Conservation (phyloP, 345 rosid species). For the Rhodomyrtus tomentosa region DNA sequence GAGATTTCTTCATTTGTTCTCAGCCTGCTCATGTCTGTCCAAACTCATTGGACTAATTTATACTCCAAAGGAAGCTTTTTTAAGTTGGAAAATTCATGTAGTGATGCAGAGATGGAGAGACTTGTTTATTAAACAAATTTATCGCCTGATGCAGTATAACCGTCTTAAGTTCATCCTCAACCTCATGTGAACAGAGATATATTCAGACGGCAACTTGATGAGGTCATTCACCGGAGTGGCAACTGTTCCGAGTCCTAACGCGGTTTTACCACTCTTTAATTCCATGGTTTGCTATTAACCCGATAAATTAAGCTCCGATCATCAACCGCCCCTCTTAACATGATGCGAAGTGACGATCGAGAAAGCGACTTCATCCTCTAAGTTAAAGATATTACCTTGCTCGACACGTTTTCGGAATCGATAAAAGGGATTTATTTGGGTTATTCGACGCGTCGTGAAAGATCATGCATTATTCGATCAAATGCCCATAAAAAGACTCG, state of each 20-base stretch:
- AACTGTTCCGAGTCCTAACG: neutral
- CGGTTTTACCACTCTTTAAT: neutral
- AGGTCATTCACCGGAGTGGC: neutral
- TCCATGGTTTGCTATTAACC: neutral
- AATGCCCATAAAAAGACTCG: neutral
- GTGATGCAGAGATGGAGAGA: conserved; percentile 19
- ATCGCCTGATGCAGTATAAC: neutral
- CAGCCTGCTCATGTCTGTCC: neutral
- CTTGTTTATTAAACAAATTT: neutral
- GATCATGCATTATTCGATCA: neutral
- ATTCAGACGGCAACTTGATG: neutral
- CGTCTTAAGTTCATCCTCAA: neutral
- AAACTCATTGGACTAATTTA: neutral
- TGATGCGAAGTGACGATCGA: neutral
- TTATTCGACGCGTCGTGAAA: neutral
- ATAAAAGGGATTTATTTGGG: neutral
- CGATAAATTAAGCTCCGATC: neutral
- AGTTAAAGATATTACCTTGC: neutral
- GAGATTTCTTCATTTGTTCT: neutral
- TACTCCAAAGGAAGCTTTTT: neutral
- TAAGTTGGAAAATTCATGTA: neutral
- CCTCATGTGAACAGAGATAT: neutral
- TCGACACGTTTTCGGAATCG: neutral
- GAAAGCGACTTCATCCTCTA: neutral
- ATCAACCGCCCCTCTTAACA: neutral